A percentile compares a stretch with the other conserved stretches of the same genome.
phyloP scores from a whole-genome alignment of 2,329 filamentous ascomycete genomes.

The Aureobasidium sp. region DNA sequence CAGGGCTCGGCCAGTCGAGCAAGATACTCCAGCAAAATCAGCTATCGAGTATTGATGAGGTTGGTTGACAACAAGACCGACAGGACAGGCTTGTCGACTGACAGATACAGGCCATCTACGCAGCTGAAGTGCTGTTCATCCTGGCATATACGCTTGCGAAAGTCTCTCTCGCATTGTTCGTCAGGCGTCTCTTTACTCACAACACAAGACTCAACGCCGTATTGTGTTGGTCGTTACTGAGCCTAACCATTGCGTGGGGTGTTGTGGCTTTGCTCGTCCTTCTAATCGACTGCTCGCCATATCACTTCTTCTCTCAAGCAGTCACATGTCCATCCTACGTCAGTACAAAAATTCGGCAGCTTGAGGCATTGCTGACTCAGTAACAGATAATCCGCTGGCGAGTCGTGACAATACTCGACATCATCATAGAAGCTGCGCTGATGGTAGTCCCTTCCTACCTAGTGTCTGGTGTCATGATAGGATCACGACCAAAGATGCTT shows the following conservation, averaged over 20 bases:
- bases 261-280: background rate
- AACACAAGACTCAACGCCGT: background rate
- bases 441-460: constrained; percentile 6
- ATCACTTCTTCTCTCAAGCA: background rate
- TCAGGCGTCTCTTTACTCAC: constrained; percentile 16
- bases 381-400: constrained; percentile 12
- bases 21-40: background rate
- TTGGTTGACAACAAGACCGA: background rate
- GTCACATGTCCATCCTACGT: background rate
- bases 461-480: constrained; percentile 5
- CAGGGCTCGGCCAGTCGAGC: constrained; percentile 10
- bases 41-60: background rate
- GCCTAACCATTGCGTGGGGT: background rate
- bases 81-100: background rate
- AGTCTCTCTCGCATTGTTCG: constrained; percentile 16
- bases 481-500: constrained; percentile 4
- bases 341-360: background rate
- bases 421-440: constrained; percentile 15
- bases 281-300: background rate
- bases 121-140: constrained; percentile 4
- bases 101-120: background rate
- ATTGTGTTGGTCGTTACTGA: background rate
- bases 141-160: constrained; percentile 8
- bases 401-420: constrained; percentile 11
- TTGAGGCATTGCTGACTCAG: background rate